phyloP scores from a whole-genome alignment of 1,139 yeast species.

The Candida sp. region DNA sequence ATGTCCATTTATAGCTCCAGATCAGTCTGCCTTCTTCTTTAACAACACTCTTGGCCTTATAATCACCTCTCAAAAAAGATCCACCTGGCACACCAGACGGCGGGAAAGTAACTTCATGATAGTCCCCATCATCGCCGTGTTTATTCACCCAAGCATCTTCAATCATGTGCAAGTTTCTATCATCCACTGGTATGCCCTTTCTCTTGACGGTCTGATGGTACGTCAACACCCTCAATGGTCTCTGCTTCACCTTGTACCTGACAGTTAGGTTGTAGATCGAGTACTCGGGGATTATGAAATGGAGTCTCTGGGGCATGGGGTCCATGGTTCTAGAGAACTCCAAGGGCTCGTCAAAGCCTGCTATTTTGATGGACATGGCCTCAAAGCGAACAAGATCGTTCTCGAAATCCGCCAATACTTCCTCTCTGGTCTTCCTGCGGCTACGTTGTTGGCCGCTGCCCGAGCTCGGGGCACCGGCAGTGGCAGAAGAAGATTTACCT shows the following conservation, averaged over 20 bases:
- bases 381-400: constrained; percentile 29
- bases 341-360: constrained; percentile 29
- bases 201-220: constrained; percentile 40
- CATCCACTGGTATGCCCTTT: constrained; percentile 32
- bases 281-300: constrained; percentile 35
- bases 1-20: constrained; percentile 30
- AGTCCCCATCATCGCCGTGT: constrained; percentile 16
- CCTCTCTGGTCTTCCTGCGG: constrained; percentile 10
- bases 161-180: constrained; percentile 25
- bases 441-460: not conserved
- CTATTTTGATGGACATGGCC: constrained; percentile 31
- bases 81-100: constrained; percentile 42
- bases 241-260: constrained; percentile 28
- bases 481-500: not conserved
- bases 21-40: constrained; percentile 29
- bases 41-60: constrained; percentile 32
- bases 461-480: not conserved
- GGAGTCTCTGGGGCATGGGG: constrained; percentile 29
- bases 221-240: constrained; percentile 26
- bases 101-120: constrained; percentile 26
- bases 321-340: constrained; percentile 30
- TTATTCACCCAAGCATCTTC: constrained; percentile 24
- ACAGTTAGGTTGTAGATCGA: constrained; percentile 33
- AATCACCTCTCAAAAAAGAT: constrained; percentile 34
- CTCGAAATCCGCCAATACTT: constrained; percentile 20